A percentile compares a stretch with the other conserved stretches of the same genome.
Evolutionary conservation across 805 yeast genomes (phyloP).

Genomic region (Kuraishia piskuri): DNA sequence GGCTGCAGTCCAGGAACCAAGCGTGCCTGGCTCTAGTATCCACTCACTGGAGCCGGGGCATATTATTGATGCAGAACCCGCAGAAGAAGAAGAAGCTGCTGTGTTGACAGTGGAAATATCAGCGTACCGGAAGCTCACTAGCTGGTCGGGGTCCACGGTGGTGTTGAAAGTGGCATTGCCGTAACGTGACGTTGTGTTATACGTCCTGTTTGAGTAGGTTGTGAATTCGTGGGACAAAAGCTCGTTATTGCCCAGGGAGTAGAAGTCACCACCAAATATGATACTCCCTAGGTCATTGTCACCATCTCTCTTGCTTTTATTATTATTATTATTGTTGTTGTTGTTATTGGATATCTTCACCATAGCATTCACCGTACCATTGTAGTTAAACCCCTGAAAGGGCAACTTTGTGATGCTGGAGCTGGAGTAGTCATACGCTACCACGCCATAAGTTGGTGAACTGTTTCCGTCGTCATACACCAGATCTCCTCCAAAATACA

Average conservation of each 20-base stretch:
- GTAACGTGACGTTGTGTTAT: constrained; percentile 15
- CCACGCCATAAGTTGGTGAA: constrained; percentile 40
- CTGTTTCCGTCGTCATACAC: constrained; percentile 27
- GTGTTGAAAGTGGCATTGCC: constrained; percentile 29
- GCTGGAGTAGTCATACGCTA: constrained; percentile 48
- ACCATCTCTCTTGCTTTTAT: constrained; percentile 28
- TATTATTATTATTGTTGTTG: constrained; percentile 38
- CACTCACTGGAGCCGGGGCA: constrained; percentile 59
- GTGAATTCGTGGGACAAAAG: constrained; percentile 27
- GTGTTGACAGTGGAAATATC: constrained; percentile 39
- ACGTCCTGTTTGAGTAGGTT: constrained; percentile 13
- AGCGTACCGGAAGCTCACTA: constrained; percentile 51
- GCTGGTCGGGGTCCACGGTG: constrained; percentile 45
- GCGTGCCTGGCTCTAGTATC: constrained; percentile 35
- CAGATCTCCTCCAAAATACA: constrained; percentile 80
- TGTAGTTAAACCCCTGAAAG: constrained; percentile 68
- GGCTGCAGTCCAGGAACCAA: constrained; percentile 60
- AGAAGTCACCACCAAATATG: constrained; percentile 74
- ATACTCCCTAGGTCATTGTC: constrained; percentile 36
- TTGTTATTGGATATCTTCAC: constrained; percentile 31
- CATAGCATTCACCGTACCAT: constrained; percentile 56
- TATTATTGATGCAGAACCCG: constrained; percentile 28
- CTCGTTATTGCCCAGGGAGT: constrained; percentile 45
- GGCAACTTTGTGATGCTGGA: constrained; percentile 38
- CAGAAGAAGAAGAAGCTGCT: constrained; percentile 15